Evolutionary conservation across 495 filamentous ascomycete genomes (phyloP).

Genomic region (Penicillium riverlandense): DNA sequence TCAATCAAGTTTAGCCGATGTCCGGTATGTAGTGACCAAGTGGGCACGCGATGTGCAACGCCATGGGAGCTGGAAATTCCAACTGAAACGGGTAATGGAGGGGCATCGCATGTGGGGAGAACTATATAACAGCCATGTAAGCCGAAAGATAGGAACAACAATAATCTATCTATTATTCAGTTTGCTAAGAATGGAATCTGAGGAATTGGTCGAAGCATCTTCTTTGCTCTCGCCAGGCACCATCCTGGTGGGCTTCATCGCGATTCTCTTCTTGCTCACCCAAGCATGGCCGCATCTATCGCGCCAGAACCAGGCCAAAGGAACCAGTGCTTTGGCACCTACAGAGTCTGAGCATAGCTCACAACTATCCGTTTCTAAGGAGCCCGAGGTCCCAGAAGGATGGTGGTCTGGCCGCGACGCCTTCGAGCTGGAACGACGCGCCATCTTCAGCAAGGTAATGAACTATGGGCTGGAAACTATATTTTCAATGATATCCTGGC

Average conservation of each 20-base stretch:
- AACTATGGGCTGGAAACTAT: too few relatives aligned
- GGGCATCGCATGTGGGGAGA: constrained; percentile 15
- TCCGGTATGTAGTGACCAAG: too few relatives aligned
- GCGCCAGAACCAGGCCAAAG: background rate
- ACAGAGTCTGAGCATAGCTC: background rate
- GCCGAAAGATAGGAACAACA: too few relatives aligned
- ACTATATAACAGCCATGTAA: constrained; percentile 10
- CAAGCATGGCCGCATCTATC: constrained; percentile 6
- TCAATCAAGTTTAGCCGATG: too few relatives aligned
- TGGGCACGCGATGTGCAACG: too few relatives aligned
- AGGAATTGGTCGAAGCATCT: constrained; percentile 11
- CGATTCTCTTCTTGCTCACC: constrained; percentile 4
- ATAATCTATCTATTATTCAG: background rate
- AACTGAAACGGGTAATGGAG: constrained; percentile 19
- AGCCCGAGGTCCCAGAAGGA: constrained; percentile 32
- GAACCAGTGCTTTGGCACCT: too few relatives aligned
- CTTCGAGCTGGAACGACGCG: constrained; percentile 45
- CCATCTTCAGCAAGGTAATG: constrained; percentile 43
- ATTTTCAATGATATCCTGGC: background rate
- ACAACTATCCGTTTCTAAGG: constrained; percentile 21
- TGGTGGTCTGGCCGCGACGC: constrained; percentile 39
- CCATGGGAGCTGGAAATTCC: constrained; percentile 6
- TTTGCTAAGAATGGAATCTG: too few relatives aligned
- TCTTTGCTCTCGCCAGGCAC: constrained; percentile 7
- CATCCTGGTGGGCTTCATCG: constrained; percentile 8